These are phyloP conservation scores for Candida pini DNA, from an alignment of 805 yeast species.

Conservation along the genomic window DNA sequence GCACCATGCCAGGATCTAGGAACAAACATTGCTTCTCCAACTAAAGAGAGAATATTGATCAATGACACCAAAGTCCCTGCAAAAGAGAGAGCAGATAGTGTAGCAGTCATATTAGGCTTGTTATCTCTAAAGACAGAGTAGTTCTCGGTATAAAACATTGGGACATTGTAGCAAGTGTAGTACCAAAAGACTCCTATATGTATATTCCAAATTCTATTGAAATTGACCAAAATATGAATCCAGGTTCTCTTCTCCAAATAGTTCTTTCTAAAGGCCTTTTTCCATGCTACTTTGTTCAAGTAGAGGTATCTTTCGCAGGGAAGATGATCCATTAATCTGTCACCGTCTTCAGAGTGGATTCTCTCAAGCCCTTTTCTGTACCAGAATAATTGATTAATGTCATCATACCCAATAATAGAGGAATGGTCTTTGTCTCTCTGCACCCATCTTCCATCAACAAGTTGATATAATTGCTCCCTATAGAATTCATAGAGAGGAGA, in stretches of 20 bases:
- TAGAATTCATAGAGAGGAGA: slow-evolving; percentile 69
- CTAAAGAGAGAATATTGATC: slow-evolving; percentile 49
- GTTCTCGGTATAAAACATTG: slow-evolving; percentile 56
- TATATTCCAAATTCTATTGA: slow-evolving; percentile 74
- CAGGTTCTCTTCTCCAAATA: slow-evolving; percentile 71
- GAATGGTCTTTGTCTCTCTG: slow-evolving; percentile 60
- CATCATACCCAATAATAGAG: slow-evolving; percentile 78
- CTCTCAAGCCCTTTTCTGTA: slow-evolving; percentile 61
- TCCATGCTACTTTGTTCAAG: slow-evolving; percentile 60
- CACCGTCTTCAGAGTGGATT: slow-evolving; percentile 40
- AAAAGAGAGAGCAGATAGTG: slow-evolving; percentile 53
- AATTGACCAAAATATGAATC: slow-evolving; percentile 68
- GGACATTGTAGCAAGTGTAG: slow-evolving; percentile 63
- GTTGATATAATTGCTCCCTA: slow-evolving; percentile 47
- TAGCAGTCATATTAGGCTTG: slow-evolving; percentile 53
- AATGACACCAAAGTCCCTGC: slow-evolving; percentile 62
- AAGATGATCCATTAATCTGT: slow-evolving; percentile 46
- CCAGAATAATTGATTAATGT: slow-evolving; percentile 87
- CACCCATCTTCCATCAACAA: slow-evolving; percentile 37
- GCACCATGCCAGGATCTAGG: slow-evolving; percentile 76
- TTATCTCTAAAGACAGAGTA: slow-evolving; percentile 50
- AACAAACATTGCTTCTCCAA: slow-evolving; percentile 56
- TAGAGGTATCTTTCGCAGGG: slow-evolving; percentile 49
- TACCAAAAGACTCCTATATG: slow-evolving; percentile 76
- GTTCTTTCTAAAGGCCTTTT: slow-evolving; percentile 63